phyloP scores from a whole-genome alignment of 2,329 filamentous ascomycete species.

The Cladobotryum mycophilum region DNA sequence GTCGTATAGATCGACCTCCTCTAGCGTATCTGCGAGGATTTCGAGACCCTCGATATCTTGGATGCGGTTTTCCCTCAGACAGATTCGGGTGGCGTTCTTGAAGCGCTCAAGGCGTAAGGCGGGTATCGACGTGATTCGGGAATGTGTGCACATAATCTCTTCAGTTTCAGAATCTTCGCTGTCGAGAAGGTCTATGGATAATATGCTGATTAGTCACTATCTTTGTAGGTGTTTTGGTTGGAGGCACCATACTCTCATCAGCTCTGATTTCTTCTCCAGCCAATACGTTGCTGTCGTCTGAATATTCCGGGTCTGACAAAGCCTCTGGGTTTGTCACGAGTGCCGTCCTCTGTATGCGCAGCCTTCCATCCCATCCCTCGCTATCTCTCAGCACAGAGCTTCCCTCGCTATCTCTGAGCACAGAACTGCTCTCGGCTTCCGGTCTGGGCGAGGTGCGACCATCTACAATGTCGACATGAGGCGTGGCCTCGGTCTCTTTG shows the following conservation, averaged over 20 bases:
- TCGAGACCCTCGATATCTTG: constrained; percentile 70
- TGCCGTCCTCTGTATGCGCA: constrained; percentile 58
- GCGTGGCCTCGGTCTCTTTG: constrained; percentile 30
- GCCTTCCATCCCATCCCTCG: constrained; percentile 79
- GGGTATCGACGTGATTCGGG: constrained; percentile 70
- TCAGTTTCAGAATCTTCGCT: constrained; percentile 55
- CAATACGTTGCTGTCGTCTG: constrained; percentile 61
- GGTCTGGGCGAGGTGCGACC: constrained; percentile 32
- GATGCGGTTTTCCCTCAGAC: constrained; percentile 89
- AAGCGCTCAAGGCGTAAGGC: constrained; percentile 81
- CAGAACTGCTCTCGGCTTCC: constrained; percentile 40
- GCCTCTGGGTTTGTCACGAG: constrained; percentile 72
- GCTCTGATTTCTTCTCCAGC: constrained; percentile 70
- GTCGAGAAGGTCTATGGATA: constrained; percentile 49
- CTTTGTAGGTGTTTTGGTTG: too few species aligned
- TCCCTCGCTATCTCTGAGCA: constrained; percentile 46
- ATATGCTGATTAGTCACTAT: too few species aligned
- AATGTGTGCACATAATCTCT: constrained; percentile 88
- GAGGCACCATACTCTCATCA: constrained; percentile 61
- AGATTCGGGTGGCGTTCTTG: constrained; percentile 66
- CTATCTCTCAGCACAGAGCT: constrained; percentile 50
- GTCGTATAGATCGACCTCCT: constrained; percentile 92
- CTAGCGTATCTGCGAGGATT: constrained; percentile 57
- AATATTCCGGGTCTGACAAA: constrained; percentile 78
- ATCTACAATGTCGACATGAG: constrained; percentile 45